phyloP scores from a whole-genome alignment of 805 yeast genomes.

The Nakazawaea molendinolei region DNA sequence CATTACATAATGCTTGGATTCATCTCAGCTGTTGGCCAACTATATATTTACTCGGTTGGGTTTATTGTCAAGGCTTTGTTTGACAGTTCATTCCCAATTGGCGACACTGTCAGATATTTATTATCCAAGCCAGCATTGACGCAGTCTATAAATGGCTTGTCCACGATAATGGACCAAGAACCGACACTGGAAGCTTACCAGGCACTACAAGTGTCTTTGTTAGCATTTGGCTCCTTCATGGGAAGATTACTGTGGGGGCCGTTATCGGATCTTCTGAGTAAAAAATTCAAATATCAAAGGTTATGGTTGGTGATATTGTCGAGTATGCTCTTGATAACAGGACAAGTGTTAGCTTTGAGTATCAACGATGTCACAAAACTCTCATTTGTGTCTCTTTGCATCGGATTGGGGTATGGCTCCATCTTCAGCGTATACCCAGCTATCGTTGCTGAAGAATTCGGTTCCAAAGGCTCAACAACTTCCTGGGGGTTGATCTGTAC shows the following conservation, averaged over 20 bases:
- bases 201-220: slow-evolving; percentile 63
- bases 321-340: slow-evolving; percentile 25
- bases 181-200: slow-evolving; percentile 44
- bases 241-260: slow-evolving; percentile 66
- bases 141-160: not conserved
- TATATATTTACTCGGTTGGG: slow-evolving; percentile 69
- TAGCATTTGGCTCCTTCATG: slow-evolving; percentile 57
- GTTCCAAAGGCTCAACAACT: slow-evolving; percentile 61
- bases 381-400: slow-evolving; percentile 42
- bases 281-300: slow-evolving; percentile 46
- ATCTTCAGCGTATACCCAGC: slow-evolving; percentile 73
- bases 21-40: slow-evolving; percentile 60
- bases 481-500: slow-evolving; percentile 73
- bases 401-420: slow-evolving; percentile 66
- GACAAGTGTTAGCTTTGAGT: slow-evolving; percentile 1
- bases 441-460: slow-evolving; percentile 65
- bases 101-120: not conserved
- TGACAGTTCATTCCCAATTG: slow-evolving; percentile 10
- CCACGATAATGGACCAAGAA: slow-evolving; percentile 11
- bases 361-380: slow-evolving; percentile 36
- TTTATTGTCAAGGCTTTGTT: slow-evolving; percentile 52
- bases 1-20: slow-evolving; percentile 51
- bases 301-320: slow-evolving; percentile 55
- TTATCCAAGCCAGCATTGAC: slow-evolving; percentile 15
- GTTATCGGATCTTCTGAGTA: slow-evolving; percentile 52